phyloP scores from a whole-genome alignment of 257 asterid genomes.

The Ehretia macrophylla region DNA sequence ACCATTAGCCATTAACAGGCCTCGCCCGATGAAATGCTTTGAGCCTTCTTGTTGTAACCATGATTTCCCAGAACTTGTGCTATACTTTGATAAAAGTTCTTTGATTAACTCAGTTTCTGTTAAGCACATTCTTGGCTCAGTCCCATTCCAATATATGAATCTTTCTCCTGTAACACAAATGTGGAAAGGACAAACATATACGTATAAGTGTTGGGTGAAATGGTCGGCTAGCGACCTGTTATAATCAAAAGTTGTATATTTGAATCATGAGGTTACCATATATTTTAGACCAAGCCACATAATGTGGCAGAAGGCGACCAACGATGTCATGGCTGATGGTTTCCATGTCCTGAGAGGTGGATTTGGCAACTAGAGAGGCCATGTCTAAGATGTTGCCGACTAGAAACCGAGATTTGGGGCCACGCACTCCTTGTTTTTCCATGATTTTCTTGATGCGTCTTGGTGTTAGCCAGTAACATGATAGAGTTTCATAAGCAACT shows the following conservation, averaged over 20 bases:
- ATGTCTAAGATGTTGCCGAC: slow-evolving; percentile 56
- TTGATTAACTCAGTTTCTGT: slow-evolving; percentile 53
- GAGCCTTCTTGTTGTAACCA: slow-evolving; percentile 71
- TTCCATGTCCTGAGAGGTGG: slow-evolving; percentile 54
- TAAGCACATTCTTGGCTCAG: slow-evolving; percentile 68
- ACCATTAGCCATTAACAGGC: slow-evolving; percentile 78
- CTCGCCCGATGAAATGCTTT: slow-evolving; percentile 65
- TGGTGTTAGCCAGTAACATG: slow-evolving; percentile 59
- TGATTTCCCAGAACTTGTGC: slow-evolving; percentile 57
- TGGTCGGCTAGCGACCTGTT: no score
- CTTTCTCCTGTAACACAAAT: slow-evolving; percentile 41
- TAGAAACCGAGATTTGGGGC: slow-evolving; percentile 60
- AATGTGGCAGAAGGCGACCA: slow-evolving; percentile 74
- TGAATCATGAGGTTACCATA: slow-evolving; percentile 32
- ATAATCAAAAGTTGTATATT: background rate
- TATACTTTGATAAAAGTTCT: slow-evolving; percentile 55
- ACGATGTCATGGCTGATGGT: slow-evolving; percentile 57
- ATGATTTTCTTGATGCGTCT: slow-evolving; percentile 57
- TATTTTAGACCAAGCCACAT: slow-evolving; percentile 45
- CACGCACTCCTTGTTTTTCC: slow-evolving; percentile 75
- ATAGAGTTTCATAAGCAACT: slow-evolving; percentile 34
- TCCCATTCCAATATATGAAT: slow-evolving; percentile 69
- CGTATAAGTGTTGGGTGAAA: no score
- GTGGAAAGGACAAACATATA: no score
- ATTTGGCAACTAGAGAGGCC: slow-evolving; percentile 41